phyloP scores from a whole-genome alignment of 257 asterid species.

The Marsdenia floribunda region DNA sequence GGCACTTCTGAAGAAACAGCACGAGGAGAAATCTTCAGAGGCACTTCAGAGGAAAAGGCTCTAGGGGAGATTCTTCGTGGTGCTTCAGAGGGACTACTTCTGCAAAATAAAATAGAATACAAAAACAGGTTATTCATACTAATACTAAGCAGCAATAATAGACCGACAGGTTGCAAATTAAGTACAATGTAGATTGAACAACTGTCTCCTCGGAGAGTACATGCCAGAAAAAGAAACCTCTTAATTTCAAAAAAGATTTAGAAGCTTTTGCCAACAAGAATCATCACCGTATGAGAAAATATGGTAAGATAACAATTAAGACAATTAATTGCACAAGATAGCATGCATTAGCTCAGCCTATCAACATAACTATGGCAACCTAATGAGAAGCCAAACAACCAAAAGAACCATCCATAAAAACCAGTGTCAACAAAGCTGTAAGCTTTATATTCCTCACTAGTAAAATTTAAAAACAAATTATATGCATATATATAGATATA shows the following conservation, averaged over 20 bases:
- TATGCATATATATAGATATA: too few species aligned
- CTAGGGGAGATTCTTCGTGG: conserved; percentile 39
- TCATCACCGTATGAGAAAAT: background rate
- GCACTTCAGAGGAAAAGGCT: conserved; percentile 22
- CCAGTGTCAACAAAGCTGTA: background rate
- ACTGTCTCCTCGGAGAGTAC: too few species aligned
- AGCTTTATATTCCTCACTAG: background rate
- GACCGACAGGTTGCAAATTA: background rate
- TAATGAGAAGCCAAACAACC: background rate
- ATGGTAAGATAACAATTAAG: background rate
- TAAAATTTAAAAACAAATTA: too few species aligned
- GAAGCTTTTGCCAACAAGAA: background rate
- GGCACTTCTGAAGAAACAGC: conserved; percentile 29
- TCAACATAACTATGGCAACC: background rate
- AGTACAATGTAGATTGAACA: background rate
- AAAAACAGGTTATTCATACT: background rate
- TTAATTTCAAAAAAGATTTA: background rate
- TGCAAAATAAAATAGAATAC: conserved; percentile 26
- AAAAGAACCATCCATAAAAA: background rate
- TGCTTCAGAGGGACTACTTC: conserved; percentile 43
- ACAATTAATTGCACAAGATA: background rate
- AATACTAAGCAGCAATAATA: background rate
- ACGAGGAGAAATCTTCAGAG: conserved; percentile 32
- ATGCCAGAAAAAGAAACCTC: background rate
- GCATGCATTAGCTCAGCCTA: background rate